These are phyloP conservation scores for Neofusicoccum cordaticola DNA, from an alignment of 2,329 filamentous ascomycete species.

Conservation along the genomic window DNA sequence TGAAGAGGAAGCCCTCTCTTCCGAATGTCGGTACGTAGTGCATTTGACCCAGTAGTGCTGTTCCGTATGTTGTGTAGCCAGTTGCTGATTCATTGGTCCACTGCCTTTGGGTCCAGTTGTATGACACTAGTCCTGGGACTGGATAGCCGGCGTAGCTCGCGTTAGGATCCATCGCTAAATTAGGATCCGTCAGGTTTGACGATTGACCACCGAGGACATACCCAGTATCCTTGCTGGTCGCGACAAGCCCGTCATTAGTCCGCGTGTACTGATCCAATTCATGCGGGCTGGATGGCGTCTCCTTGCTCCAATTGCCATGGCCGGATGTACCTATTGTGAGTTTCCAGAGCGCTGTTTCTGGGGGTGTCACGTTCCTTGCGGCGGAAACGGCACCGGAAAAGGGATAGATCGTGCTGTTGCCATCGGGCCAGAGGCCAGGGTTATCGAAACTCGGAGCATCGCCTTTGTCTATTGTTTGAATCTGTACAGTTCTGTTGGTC, in stretches of 20 bases:
- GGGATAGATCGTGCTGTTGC: neutral
- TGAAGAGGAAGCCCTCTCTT: neutral
- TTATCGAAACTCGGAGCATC: neutral
- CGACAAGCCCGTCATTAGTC: too few species aligned
- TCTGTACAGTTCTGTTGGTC: neutral
- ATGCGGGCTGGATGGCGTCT: too few species aligned
- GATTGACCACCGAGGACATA: neutral
- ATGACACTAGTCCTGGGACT: neutral
- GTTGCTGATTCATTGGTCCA: neutral
- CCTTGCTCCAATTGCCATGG: too few species aligned
- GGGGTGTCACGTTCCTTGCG: too few species aligned
- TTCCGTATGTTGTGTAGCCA: neutral
- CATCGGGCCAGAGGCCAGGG: neutral
- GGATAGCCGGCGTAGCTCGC: neutral
- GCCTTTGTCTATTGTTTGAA: neutral
- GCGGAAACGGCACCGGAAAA: too few species aligned
- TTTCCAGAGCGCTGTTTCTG: too few species aligned
- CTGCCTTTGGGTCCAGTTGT: neutral
- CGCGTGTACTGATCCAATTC: too few species aligned
- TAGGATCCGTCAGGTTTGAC: neutral
- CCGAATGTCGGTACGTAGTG: neutral
- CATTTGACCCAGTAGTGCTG: neutral
- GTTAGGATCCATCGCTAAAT: neutral
- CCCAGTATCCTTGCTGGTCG: neutral
- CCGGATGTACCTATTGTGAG: too few species aligned